A percentile compares a stretch with the other conserved stretches of the same genome.
These are phyloP conservation scores for Ensete ventricosum DNA, from an alignment of 176 grass and related monocot genomes.

Conservation along the genomic window DNA sequence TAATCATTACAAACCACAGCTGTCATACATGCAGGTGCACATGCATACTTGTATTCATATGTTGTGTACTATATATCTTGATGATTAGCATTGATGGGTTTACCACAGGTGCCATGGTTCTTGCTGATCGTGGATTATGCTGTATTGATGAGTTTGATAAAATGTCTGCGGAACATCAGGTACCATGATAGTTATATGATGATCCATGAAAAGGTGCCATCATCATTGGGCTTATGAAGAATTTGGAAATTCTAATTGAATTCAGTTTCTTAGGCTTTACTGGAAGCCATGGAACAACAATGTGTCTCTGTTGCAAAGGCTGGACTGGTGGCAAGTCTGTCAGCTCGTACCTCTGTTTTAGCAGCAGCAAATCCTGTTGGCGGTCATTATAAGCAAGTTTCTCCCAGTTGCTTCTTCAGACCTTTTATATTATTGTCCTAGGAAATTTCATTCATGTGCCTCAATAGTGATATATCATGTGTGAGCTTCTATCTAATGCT, in stretches of 20 bases:
- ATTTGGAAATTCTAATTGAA: constrained; percentile 25
- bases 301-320: constrained; percentile 97
- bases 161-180: constrained; percentile 93
- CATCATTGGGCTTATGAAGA: background rate
- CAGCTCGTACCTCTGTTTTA: constrained; percentile 72
- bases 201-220: constrained; percentile 19
- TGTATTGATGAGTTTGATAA: constrained; percentile 98
- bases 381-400: constrained; percentile 90
- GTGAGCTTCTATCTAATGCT: background rate
- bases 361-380: constrained; percentile 95
- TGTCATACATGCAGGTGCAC: background rate
- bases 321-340: constrained; percentile 90
- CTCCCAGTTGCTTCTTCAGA: background rate
- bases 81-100: background rate
- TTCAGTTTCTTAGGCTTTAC: constrained; percentile 62
- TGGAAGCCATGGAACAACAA: constrained; percentile 99
- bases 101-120: constrained; percentile 76
- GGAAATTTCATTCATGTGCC: background rate
- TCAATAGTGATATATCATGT: background rate
- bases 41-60: background rate
- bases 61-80: background rate
- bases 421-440: constrained; percentile 1
- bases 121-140: constrained; percentile 88
- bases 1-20: background rate
- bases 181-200: constrained; percentile 15